Evolutionary conservation across 2,329 filamentous ascomycete genomes (phyloP).

Genomic region (Orbilia javanica): DNA sequence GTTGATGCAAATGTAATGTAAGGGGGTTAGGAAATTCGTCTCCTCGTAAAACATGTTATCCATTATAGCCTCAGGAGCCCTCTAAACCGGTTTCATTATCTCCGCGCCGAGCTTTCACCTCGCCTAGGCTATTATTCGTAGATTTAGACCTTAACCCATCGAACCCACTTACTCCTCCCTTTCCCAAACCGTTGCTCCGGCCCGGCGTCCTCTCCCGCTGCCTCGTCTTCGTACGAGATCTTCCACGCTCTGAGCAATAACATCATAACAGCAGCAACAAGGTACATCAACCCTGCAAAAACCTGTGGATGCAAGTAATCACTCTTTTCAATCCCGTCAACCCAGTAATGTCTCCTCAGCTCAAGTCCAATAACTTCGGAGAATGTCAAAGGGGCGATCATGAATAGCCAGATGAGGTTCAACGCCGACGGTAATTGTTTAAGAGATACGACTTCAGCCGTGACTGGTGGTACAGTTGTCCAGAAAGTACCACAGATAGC

Average conservation of each 20-base stretch:
- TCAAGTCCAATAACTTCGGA: constrained; percentile 73
- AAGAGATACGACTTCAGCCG: constrained; percentile 80
- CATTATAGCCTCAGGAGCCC: background rate
- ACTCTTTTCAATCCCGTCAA: constrained; percentile 66
- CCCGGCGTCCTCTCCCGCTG: constrained; percentile 35
- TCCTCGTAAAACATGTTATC: background rate
- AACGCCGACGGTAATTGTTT: constrained; percentile 76
- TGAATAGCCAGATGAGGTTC: constrained; percentile 78
- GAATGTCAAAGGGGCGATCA: constrained; percentile 79
- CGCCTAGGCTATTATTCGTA: background rate
- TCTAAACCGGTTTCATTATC: too few relatives aligned
- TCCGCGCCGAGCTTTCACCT: too few relatives aligned
- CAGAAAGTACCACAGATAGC: constrained; percentile 78
- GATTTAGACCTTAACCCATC: constrained; percentile 49
- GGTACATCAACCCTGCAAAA: constrained; percentile 74
- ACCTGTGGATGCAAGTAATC: constrained; percentile 72
- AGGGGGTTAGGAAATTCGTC: background rate
- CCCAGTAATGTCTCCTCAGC: constrained; percentile 65
- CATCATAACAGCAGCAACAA: constrained; percentile 70
- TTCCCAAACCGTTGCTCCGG: constrained; percentile 41
- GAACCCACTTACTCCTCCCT: constrained; percentile 48
- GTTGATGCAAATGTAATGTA: background rate
- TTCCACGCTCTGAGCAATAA: constrained; percentile 74
- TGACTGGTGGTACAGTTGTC: constrained; percentile 77
- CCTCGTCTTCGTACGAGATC: constrained; percentile 69